Evolutionary conservation across 306 rosid species (phyloP), one percentile per base, ranked within the genome.

Genomic region (Vachellia collinsii): DNA sequence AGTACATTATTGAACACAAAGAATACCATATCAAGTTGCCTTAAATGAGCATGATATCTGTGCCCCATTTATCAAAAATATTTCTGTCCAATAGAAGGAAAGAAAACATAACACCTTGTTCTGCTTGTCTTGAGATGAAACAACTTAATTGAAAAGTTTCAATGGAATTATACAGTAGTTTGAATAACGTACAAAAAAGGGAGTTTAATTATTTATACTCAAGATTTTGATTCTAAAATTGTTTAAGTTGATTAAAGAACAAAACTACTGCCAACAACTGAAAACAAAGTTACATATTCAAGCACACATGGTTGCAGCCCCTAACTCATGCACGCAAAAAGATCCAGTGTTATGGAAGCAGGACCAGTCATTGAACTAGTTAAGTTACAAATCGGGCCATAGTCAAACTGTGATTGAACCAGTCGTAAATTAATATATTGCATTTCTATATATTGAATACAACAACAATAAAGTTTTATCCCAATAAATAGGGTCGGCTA

Each of bases 181-280:
- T 8, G 46, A 48, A 65, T 10, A 25, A 11, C 38, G 25, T 11
- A 61, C 16, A 61, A 66, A 23, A 38, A 43, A 53, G 70, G 38
- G 22, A 69, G 38, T 50, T 20, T 41, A 54, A 47, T 20, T 54
- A 43, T 78, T 53, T 50, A 77, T 61, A 81, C 42, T 48, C 17
- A 47, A 14, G 19, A 17, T 38, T n/a, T 42, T 16, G 19, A 11
- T 10, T 29, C 11, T 6, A 51, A 25, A 62, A 41, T 29, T 23
- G n/a, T 70, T 41, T 25, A 70, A 46, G 58, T 25, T 63, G 59
- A 64, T 39, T 46, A 47, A 66, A 58, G 37, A 83, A 74, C 41
- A 61, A 79, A 79, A 79, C 59, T 36, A 29, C 68, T 37, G 51
- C 70, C 65, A 83, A 75, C 58, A 79, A 79, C 59, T 36, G 23